Evolutionary conservation across 179 eudicot genomes (phyloP), one percentile per base, ranked within the genome.

Genomic region (Pouteria campechiana): DNA sequence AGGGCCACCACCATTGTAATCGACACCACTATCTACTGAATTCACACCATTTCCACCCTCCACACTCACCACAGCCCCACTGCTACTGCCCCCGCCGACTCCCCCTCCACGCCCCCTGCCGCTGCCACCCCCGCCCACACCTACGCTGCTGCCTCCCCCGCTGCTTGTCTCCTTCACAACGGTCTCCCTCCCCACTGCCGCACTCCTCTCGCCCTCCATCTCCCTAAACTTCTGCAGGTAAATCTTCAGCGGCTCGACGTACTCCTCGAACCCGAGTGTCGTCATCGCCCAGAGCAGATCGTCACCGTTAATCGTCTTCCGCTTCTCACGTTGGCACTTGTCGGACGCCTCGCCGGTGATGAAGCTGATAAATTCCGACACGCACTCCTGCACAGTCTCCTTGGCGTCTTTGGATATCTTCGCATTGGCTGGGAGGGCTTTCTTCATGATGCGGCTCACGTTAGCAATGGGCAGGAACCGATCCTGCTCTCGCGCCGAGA

Each of bases 281-380:
- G 81, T 78, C 86, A 74, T 74, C 16, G 86, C 86, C 86, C 86
- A 78, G 0, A 78, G 59, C 23, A 78, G 52, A 50, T 78, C 85
- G 36, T 78, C 85, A 6, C 85, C 85, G 64, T 75, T 75, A 64
- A 75, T 75, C 23, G 82, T 78, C 75, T 78, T 78, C 18, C 85
- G 38, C 44, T 78, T 78, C 69, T 78, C 86, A 7, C 78, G 25
- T 27, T 70, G 78, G 33, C 86, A 78, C 67, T 78, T 78, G 25
- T 78, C 86, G 0, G 81, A 67, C 1, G 81, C 81, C 18, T 74
- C 86, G 14, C 86, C 81, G 11, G 86, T 78, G 41, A 78, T 52
- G 74, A 78, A 78, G 47, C 81, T 73, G 44, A 78, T 78, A 57
- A 78, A 78, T 61, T 78, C 86, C 7, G 86, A 78, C 3, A 78